These are phyloP conservation scores for Lactuca saligna DNA, from an alignment of 129 eudicot species.

Conservation along the genomic window DNA sequence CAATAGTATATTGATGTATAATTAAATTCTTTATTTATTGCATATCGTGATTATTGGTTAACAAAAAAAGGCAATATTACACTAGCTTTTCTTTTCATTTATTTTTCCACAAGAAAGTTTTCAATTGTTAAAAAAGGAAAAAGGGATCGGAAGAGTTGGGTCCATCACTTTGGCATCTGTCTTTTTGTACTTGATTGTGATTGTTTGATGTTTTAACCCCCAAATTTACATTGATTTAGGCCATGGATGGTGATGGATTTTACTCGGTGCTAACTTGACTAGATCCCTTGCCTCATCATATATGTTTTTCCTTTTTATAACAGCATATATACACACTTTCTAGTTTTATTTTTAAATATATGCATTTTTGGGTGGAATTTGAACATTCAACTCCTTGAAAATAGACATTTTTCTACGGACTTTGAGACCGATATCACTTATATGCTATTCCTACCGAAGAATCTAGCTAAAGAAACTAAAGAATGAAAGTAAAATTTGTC, in stretches of 20 bases:
- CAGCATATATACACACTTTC: no score
- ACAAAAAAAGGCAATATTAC: not conserved
- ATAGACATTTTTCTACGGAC: no score
- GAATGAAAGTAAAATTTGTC: no score
- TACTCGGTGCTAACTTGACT: conserved; percentile 1
- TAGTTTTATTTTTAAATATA: no score
- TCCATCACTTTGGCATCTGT: conserved; percentile 11
- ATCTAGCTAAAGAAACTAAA: no score
- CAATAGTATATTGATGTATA: not conserved
- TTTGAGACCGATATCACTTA: no score
- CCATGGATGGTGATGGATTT: conserved; percentile 11
- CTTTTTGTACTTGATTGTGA: conserved; percentile 8
- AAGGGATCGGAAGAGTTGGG: conserved; percentile 3
- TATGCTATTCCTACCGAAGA: no score
- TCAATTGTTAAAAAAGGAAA: not conserved
- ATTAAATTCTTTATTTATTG: not conserved
- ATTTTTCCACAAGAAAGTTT: not conserved
- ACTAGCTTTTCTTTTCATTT: not conserved
- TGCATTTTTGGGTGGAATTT: no score
- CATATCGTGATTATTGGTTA: not conserved
- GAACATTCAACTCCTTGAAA: no score
- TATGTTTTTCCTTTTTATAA: no score
- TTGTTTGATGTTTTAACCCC: not conserved
- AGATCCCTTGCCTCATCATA: not conserved
- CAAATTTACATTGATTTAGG: not conserved